Evolutionary conservation across 345 rosid genomes (phyloP).

Genomic region (Streptanthus diversifolius): DNA sequence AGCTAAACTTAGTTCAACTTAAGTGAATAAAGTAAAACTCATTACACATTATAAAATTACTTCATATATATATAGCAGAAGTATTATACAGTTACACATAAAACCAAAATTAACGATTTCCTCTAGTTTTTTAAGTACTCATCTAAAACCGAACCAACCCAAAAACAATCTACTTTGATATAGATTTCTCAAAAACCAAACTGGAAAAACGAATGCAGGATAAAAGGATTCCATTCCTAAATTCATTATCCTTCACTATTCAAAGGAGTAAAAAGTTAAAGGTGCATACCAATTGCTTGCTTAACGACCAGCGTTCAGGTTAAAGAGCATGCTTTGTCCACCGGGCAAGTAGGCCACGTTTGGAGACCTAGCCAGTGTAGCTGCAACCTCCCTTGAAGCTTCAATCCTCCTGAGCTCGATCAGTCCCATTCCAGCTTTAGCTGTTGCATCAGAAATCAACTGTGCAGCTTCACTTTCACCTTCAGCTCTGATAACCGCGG

Average conservation of each 20-base stretch:
- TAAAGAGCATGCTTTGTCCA: constrained; percentile 77
- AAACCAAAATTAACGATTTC: background rate
- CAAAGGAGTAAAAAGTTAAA: background rate
- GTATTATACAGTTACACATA: background rate
- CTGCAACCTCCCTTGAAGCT: constrained; percentile 90
- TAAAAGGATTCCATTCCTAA: background rate
- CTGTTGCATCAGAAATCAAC: constrained; percentile 83
- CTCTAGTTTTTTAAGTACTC: background rate
- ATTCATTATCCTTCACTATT: background rate
- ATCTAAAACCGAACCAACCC: background rate
- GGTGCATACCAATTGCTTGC: constrained; percentile 6
- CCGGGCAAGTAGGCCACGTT: constrained; percentile 88
- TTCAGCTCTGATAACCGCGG: constrained; percentile 90
- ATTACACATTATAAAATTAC: background rate
- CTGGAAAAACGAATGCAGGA: background rate
- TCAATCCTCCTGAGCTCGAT: constrained; percentile 98
- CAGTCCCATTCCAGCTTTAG: constrained; percentile 75
- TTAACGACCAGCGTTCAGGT: constrained; percentile 51
- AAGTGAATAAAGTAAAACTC: background rate
- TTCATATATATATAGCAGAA: background rate
- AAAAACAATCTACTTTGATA: background rate
- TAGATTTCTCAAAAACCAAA: background rate
- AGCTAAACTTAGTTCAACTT: background rate
- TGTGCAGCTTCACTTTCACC: constrained; percentile 99
- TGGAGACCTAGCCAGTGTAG: constrained; percentile 81